Conservation (phyloP, 306 rosid species). For the Cotoneaster glaucophyllus region DNA sequence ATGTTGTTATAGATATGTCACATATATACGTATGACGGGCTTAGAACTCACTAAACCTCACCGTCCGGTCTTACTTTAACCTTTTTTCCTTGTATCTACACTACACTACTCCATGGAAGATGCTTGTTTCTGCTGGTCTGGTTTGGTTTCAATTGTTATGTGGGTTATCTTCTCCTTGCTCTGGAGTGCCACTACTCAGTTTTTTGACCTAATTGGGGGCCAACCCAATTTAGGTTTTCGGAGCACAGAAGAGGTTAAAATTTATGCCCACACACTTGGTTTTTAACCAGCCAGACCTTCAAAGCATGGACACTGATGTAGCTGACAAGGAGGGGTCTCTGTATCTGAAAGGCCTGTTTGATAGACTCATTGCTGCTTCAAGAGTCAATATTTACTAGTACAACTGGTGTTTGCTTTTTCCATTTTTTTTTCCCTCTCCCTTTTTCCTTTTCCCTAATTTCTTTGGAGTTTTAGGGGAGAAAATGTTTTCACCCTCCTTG, state of each 20-base stretch:
- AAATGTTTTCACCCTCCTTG: slow-evolving; percentile 26
- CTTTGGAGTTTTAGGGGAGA: slow-evolving; percentile 28
- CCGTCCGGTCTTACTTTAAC: neutral
- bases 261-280: slow-evolving; percentile 27
- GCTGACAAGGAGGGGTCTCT: slow-evolving; percentile 23
- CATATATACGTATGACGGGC: neutral
- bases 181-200: slow-evolving; percentile 8
- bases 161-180: slow-evolving; percentile 21
- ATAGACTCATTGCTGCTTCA: slow-evolving; percentile 21
- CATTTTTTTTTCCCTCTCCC: slow-evolving; percentile 19
- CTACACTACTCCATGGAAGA: neutral
- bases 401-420: slow-evolving; percentile 30
- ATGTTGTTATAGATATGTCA: neutral
- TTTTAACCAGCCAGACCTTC: slow-evolving; percentile 28
- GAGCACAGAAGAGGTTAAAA: slow-evolving; percentile 24
- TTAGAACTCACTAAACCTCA: neutral
- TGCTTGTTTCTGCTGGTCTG: slow-evolving; percentile 13
- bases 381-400: slow-evolving; percentile 19
- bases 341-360: neutral
- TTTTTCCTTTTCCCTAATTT: slow-evolving; percentile 40
- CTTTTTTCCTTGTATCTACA: slow-evolving; percentile 4
- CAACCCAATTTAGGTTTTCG: slow-evolving; percentile 33
- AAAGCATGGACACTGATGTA: slow-evolving; percentile 15
- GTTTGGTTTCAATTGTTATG: slow-evolving; percentile 25
- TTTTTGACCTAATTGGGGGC: slow-evolving; percentile 40